A percentile compares a stretch with the other conserved stretches of the same genome.
These are phyloP conservation scores for Nannizziopsis arthrosporioides DNA, from an alignment of 2,329 filamentous ascomycete genomes.

Conservation along the genomic window DNA sequence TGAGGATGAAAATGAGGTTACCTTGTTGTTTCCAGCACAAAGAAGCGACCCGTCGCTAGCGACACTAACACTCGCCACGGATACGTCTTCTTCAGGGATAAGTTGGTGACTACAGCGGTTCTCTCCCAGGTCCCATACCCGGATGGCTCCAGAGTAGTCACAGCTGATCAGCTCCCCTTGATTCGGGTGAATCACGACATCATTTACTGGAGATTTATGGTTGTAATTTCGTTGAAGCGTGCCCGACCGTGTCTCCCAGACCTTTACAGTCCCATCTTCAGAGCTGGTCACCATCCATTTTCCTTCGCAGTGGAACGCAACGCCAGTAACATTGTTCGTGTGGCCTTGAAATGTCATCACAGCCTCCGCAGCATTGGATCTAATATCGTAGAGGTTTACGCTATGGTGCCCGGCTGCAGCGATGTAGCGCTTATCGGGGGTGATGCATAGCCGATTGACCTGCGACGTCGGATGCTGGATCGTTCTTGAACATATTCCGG, in stretches of 20 bases:
- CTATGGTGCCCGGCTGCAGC: slow-evolving; percentile 71
- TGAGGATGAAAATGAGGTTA: slow-evolving; percentile 33
- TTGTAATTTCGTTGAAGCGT: slow-evolving; percentile 85
- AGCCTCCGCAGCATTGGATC: slow-evolving; percentile 90
- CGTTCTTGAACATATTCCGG: slow-evolving; percentile 92
- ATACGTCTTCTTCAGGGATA: slow-evolving; percentile 89
- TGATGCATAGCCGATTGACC: slow-evolving; percentile 96
- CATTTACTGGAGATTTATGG: slow-evolving; percentile 81
- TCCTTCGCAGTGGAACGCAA: slow-evolving; percentile 95
- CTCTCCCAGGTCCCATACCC: slow-evolving; percentile 93
- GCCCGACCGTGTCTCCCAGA: slow-evolving; percentile 84
- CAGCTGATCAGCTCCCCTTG: slow-evolving; percentile 97
- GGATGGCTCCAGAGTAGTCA: slow-evolving; percentile 80
- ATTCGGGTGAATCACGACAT: slow-evolving; percentile 98
- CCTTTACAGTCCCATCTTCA: slow-evolving; percentile 92
- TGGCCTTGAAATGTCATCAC: slow-evolving; percentile 92
- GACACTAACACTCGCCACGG: slow-evolving; percentile 87
- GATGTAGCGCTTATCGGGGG: slow-evolving; percentile 91
- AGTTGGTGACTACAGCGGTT: slow-evolving; percentile 95
- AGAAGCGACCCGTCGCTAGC: slow-evolving; percentile 87
- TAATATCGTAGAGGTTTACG: slow-evolving; percentile 97
- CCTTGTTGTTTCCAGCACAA: slow-evolving; percentile 83
- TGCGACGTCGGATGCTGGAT: slow-evolving; percentile 98
- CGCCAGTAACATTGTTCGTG: slow-evolving; percentile 87
- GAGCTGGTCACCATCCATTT: slow-evolving; percentile 99